These are phyloP conservation scores for Phaeosphaeriaceae sp. DNA, from an alignment of 2,329 filamentous ascomycete genomes.

Conservation along the genomic window DNA sequence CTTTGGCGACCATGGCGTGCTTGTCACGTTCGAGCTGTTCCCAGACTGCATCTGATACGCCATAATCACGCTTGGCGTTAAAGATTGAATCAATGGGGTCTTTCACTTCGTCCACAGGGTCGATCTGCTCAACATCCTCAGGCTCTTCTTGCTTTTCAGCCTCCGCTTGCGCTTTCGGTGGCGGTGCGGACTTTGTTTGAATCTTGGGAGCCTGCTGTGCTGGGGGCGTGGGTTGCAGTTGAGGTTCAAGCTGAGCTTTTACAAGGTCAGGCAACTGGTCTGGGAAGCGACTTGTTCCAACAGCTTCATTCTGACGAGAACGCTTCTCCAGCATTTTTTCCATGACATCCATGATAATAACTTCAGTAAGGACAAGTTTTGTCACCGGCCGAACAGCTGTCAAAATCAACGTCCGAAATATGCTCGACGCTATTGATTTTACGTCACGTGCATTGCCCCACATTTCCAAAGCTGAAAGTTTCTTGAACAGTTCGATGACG, in stretches of 20 bases:
- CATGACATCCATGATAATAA: conserved; percentile 31
- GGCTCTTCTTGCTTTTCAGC: conserved; percentile 8
- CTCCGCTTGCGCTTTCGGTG: conserved; percentile 1
- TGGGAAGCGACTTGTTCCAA: conserved; percentile 21
- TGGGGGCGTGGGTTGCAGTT: conserved; percentile 12
- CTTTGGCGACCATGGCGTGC: conserved; percentile 39
- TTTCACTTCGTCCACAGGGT: conserved; percentile 1
- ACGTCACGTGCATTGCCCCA: conserved; percentile 73
- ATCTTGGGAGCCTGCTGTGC: neutral
- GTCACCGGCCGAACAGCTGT: conserved; percentile 20
- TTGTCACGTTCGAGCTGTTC: conserved; percentile 62
- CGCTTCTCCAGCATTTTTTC: conserved; percentile 46
- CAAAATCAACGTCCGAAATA: conserved; percentile 52
- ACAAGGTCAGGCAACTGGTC: conserved; percentile 1
- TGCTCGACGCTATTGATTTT: conserved; percentile 57
- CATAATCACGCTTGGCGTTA: conserved; percentile 56
- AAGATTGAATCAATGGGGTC: conserved; percentile 20
- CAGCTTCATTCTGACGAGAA: conserved; percentile 22
- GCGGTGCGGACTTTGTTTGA: conserved; percentile 10
- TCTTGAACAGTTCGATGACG: conserved; percentile 46
- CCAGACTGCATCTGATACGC: conserved; percentile 68
- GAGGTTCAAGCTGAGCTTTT: conserved; percentile 5
- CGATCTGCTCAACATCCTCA: neutral
- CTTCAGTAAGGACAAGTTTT: conserved; percentile 28
- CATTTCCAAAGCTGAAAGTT: conserved; percentile 52